Evolutionary conservation across 108 stramenopile species (phyloP).

Genomic region (Fistulifera solaris): DNA sequence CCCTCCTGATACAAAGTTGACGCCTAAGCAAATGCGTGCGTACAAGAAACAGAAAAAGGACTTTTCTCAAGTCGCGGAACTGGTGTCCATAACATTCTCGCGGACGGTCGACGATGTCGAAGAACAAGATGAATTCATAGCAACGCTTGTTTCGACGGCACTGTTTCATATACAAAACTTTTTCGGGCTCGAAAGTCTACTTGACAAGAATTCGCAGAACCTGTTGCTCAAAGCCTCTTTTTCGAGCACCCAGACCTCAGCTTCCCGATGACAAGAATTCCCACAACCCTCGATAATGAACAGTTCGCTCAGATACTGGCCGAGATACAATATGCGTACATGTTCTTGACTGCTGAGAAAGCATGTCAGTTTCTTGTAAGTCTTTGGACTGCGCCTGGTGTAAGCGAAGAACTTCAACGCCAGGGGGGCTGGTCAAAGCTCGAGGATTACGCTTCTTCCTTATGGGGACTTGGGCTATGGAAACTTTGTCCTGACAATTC

Average conservation of each 20-base stretch:
- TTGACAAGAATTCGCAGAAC: not conserved
- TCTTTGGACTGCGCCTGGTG: not conserved
- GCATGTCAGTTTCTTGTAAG: conserved; percentile 3
- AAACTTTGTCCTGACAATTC: conserved; percentile 1
- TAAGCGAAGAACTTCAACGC: conserved; percentile 4
- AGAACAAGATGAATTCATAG: not conserved
- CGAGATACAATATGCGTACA: conserved; percentile 6
- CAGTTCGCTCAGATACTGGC: not conserved
- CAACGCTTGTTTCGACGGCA: not conserved
- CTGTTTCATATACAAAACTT: not conserved
- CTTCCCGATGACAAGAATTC: not conserved
- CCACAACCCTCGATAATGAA: not conserved
- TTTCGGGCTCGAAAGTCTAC: conserved; percentile 3
- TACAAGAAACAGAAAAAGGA: not conserved
- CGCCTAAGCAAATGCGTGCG: not conserved
- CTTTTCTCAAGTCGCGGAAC: not conserved
- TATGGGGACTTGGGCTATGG: not conserved
- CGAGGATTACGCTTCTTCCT: conserved; percentile 3
- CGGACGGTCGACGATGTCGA: not conserved
- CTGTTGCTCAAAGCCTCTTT: not conserved
- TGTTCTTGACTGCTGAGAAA: not conserved
- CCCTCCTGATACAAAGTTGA: conserved; percentile 2
- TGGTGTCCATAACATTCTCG: not conserved
- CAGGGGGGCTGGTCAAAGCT: conserved; percentile 7
- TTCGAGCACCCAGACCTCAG: not conserved